phyloP scores from a whole-genome alignment of 352 stramenopile species.

The Phytophthora nicotianae region DNA sequence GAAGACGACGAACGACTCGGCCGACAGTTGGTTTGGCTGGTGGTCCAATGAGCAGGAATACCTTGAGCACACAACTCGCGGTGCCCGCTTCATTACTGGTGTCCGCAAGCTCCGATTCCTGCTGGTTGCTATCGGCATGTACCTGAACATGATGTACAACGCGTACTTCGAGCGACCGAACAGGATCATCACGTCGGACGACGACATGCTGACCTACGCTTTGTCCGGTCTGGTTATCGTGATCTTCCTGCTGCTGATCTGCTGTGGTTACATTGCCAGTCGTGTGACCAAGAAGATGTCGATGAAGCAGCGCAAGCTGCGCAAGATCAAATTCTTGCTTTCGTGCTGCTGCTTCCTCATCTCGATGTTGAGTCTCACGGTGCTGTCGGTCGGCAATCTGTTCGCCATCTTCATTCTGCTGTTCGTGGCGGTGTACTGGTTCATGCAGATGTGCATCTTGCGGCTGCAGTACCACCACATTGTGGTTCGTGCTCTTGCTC shows the following conservation, averaged over 20 bases:
- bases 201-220: constrained; percentile 68
- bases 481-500: constrained; percentile 75
- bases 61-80: constrained; percentile 76
- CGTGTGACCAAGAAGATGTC: constrained; percentile 91
- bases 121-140: constrained; percentile 70
- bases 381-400: constrained; percentile 74
- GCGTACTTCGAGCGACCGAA: constrained; percentile 74
- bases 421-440: constrained; percentile 83
- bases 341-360: constrained; percentile 71
- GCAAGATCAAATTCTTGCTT: constrained; percentile 89
- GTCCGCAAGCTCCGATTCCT: constrained; percentile 86
- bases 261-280: constrained; percentile 84
- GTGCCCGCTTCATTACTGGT: constrained; percentile 68
- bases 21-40: constrained; percentile 89
- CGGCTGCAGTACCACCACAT: constrained; percentile 87
- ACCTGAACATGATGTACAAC: constrained; percentile 83
- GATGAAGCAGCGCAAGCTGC: constrained; percentile 90
- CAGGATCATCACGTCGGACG: constrained; percentile 54
- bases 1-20: constrained; percentile 83
- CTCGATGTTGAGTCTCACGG: constrained; percentile 69
- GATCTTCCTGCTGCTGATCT: constrained; percentile 75
- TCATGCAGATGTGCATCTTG: constrained; percentile 83
- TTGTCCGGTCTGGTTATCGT: constrained; percentile 68
- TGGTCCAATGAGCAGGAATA: constrained; percentile 86
- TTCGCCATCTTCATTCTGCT: constrained; percentile 77